Base-by-base conservation (phyloP, 148 eudicot genomes). In the Pouteria glomerata region DNA sequence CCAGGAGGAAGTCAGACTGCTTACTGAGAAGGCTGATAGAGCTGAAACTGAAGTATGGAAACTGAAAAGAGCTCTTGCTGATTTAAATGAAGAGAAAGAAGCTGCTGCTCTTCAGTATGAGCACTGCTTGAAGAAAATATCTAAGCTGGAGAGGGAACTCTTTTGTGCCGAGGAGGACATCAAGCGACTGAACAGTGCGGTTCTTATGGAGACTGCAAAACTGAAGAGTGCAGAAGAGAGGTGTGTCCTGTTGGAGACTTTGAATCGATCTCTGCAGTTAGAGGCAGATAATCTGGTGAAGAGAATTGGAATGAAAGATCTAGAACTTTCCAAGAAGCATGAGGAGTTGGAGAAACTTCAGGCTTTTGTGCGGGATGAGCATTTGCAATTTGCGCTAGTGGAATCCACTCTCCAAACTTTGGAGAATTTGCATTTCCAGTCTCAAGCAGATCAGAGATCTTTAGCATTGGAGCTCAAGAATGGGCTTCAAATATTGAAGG, bases 401-500 rank as follows among this genome's bases (percentile, higher is more conserved):
- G 97, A 95, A 82, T 83, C 82, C 56, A 81, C 83, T 69, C 92
- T 95, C 56, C 83, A 69, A 56, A 57, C 84, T 57, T 80, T 95
- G 71, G 88, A 82, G 68, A 81, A 76, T 78, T 41, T 81, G 77
- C 90, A 89, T 63, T 81, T 73, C 31, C 88, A 87, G 73, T 92
- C 96, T 63, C 99, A 92, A 71, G 90, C 87, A 59, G 82, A 92
- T 77, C 99, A 95, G 77, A 88, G 63, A 73, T 82, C 83, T 79
- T 77, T 95, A 34, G 84, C 92, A 21, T 37, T 69, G 84, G 96
- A 95, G 82, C 92, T 95, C 18, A 76, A 79, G 42, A 85, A 82
- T 52, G 90, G 88, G 73, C 88, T 95, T n/a, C 87, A 80, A 74
- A 80, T 83, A 82, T 76, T 91, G 82, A 86, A 86, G 73, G 92